phyloP scores from a whole-genome alignment of 1,284 basidiomycete species.

The Melampsora americana region DNA sequence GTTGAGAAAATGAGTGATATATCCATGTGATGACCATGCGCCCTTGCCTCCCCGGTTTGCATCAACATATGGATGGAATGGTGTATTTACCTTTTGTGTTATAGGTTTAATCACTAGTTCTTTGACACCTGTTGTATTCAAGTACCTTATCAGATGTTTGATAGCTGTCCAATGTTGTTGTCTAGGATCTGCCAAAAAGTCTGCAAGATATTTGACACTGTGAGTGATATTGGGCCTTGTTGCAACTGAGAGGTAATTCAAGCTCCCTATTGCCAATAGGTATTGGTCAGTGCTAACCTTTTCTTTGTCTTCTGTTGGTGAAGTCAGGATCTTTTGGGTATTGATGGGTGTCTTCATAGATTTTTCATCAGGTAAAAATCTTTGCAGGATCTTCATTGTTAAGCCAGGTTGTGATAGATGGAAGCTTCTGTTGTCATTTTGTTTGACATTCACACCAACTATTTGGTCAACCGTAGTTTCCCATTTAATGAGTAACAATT shows the following conservation, averaged over 20 bases:
- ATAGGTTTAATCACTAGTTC: neutral
- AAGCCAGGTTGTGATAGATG: too few relatives aligned
- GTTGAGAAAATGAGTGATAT: neutral
- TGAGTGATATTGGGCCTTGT: conserved; percentile 17
- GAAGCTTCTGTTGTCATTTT: too few relatives aligned
- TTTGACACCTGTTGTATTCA: neutral
- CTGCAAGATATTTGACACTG: conserved; percentile 8
- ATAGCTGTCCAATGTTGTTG: conserved; percentile 6
- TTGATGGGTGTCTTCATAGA: too few relatives aligned
- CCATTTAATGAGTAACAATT: neutral
- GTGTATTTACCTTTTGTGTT: neutral
- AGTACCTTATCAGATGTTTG: too few relatives aligned
- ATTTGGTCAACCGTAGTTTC: neutral
- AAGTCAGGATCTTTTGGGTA: too few relatives aligned
- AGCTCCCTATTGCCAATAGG: neutral
- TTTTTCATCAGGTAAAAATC: too few relatives aligned
- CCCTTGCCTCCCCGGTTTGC: conserved; percentile 19
- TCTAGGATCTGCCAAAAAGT: neutral
- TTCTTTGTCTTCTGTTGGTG: too few relatives aligned
- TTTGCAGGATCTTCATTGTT: too few relatives aligned
- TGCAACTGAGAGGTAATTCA: neutral
- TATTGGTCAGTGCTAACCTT: too few relatives aligned
- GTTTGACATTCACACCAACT: neutral
- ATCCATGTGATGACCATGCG: neutral
- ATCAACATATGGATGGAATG: neutral